Evolutionary conservation across 352 stramenopile genomes (phyloP).

Genomic region (Phytophthora melonis): DNA sequence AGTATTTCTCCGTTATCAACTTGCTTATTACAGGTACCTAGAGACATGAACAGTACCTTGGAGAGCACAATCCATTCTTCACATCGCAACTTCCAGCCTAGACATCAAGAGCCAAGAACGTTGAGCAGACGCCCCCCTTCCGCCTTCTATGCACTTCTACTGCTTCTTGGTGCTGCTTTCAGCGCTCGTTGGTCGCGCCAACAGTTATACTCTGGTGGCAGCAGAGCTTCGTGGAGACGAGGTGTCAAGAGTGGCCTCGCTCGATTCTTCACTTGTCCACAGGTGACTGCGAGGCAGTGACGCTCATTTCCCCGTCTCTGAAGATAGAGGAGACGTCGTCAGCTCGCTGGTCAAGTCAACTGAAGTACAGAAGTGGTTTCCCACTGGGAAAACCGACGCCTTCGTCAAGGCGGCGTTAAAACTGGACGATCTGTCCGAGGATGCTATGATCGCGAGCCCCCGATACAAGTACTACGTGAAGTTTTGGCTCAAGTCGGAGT

Average conservation of each 20-base stretch:
- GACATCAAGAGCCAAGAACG: not conserved
- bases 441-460: not conserved
- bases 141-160: not conserved
- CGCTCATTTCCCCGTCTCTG: not conserved
- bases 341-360: not conserved
- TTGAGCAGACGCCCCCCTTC: too few relatives aligned
- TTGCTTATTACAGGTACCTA: too few relatives aligned
- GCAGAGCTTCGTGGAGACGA: not conserved
- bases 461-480: conserved; percentile 1
- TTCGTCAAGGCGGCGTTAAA: not conserved
- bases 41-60: too few relatives aligned
- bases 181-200: not conserved
- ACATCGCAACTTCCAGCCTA: not conserved
- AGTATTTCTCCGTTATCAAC: too few relatives aligned
- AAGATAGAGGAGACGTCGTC: not conserved
- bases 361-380: not conserved
- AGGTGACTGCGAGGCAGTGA: not conserved
- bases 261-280: not conserved
- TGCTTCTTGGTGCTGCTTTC: not conserved
- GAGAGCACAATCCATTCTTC: too few relatives aligned
- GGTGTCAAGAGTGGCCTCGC: not conserved
- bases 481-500: not conserved
- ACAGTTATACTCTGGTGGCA: not conserved
- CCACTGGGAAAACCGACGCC: not conserved
- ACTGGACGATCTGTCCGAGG: not conserved